Evolutionary conservation across 169 alveolate genomes (phyloP), one percentile per base, ranked within the genome.

Genomic region (Plasmodium vivax): DNA sequence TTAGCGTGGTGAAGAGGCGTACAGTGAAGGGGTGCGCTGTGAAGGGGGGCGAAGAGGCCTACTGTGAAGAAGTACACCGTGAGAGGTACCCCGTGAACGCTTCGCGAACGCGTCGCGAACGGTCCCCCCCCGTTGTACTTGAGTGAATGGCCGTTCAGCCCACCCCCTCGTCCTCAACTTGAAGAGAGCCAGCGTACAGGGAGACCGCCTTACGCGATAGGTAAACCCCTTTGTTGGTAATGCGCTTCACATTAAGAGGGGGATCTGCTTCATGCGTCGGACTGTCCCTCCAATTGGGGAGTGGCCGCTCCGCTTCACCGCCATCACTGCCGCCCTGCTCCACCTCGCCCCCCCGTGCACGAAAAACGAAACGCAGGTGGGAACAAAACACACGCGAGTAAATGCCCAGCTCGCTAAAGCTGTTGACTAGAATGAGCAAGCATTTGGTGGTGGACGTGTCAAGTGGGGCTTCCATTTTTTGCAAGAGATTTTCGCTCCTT

Each of bases 351-450:
- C 27, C 27, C 62, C 12, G 7, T 12, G 6, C 62, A 12, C 82
- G 71, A 56, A 90, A 71, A 41, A 90, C 73, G 6, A 14, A 41
- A 41, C 38, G 74, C 32, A 90, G 43, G 14, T 90, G 41, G 8
- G 12, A 30, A 23, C 34, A 81, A 30, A 90, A 45, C 9, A 80
- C 62, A 34, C 36, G 81, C 19, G 94, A 90, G 72, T 81, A 80
- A 80, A 90, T 80, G 54, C 82, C 19, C 5, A 90, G 23, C 45
- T 62, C 84, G 38, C 94, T 90, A 62, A 90, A 62, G 51, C 94
- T 90, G n/a, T 90, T 90, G 9, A 90, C 74, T 62, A 90, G 23
- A 23, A 90, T 90, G 82, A 90, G 47, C 16, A 82, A 47, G 30
- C 72, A 80, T 68, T 90, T 90, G 34, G 73, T 71, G 10, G 27